Base-by-base conservation (phyloP, 345 rosid genomes). In the Brassica incana region DNA sequence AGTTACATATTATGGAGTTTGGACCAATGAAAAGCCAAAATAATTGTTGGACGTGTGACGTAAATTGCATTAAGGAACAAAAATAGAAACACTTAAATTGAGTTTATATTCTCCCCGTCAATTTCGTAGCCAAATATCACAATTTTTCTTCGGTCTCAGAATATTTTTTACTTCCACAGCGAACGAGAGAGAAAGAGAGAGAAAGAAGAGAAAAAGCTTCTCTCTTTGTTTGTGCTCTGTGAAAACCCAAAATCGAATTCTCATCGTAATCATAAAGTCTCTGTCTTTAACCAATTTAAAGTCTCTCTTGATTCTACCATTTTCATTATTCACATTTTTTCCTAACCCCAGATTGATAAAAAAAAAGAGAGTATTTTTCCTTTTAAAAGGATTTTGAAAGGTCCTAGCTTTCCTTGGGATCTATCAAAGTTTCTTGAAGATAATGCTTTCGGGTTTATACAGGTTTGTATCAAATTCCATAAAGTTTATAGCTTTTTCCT, bases 41-140 rank as follows among this genome's bases (percentile, higher is more conserved):
- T 14, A 5, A 54, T 0, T 54, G 61, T 78, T 15, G 35, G 43
- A 80, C 54, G 52, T 64, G 58, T 80, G 63, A 70, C 32, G 72
- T 76, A 58, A 76, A 58, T 8, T 76, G 76, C 38, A 75, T 71
- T 48, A 4, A 61, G 50, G 38, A 76, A 67, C 68, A 81, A 76
- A 72, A 81, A 76, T 81, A 81, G 80, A 81, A 76, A 81, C 77
- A 9, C 70, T 72, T 80, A 33, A 62, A 70, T 67, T 72, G 78
- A 8, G 84, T 76, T 71, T 76, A 85, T 71, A 70, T 77, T 84
- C 81, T 84, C 87, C 82, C 88, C 86, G 83, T 85, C 82, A 70
- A 80, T 83, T 85, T 83, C 81, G 84, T 86, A 69, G 68, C 67
- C 20, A 77, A 77, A 76, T 77, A 60, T 67, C 80, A 72, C 74